phyloP scores from a whole-genome alignment of 139 green algal genomes.

The Chlamydomonas schloesseri region DNA sequence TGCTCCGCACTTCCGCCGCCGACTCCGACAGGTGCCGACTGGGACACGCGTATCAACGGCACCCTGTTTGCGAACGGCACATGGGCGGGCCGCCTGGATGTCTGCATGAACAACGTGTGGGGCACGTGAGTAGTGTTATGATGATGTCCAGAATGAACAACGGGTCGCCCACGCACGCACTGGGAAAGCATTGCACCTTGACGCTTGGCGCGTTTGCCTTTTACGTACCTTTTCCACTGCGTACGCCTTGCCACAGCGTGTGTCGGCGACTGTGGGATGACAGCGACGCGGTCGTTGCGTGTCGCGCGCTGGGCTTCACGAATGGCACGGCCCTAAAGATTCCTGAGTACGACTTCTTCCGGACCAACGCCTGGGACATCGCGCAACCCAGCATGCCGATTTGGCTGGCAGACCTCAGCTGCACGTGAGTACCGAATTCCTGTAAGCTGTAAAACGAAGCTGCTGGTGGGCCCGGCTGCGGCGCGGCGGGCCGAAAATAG shows the following conservation, averaged over 20 bases:
- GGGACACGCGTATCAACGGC: neutral
- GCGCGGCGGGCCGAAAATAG: too few relatives aligned
- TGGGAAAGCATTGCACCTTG: too few relatives aligned
- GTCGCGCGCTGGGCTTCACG: neutral
- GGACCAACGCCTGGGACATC: neutral
- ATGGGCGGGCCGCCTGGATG: neutral
- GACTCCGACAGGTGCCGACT: neutral
- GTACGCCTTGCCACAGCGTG: neutral
- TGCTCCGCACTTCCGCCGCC: too few relatives aligned
- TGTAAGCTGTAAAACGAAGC: too few relatives aligned
- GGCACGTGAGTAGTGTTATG: neutral
- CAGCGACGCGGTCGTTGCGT: neutral
- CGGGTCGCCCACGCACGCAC: too few relatives aligned
- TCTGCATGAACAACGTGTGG: conserved; percentile 2
- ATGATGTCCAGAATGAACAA: too few relatives aligned
- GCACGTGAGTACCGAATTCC: conserved; percentile 20
- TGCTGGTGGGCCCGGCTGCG: too few relatives aligned
- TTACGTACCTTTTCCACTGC: neutral
- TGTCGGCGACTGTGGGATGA: conserved; percentile 16
- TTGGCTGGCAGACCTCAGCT: neutral
- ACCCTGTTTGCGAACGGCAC: neutral
- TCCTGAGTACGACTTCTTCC: neutral
- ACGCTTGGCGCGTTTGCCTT: too few relatives aligned
- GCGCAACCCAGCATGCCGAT: neutral
- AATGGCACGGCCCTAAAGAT: neutral